Base-by-base conservation (phyloP, 495 filamentous ascomycete genomes). In the Penicillium atrosanguineum region DNA sequence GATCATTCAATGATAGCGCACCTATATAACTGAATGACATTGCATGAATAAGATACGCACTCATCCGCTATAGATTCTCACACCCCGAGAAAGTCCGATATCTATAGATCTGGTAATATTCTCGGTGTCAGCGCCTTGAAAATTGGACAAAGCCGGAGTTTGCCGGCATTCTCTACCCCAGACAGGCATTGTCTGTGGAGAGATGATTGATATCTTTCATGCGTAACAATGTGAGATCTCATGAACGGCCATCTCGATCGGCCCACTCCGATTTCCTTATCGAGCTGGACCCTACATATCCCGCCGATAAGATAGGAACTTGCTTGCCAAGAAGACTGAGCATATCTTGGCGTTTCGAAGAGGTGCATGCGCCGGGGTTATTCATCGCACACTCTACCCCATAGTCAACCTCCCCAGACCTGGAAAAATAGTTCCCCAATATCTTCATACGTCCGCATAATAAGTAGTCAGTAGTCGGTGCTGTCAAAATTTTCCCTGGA, bases 281-380 rank as follows among this genome's bases (percentile, higher is more conserved):
- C 58, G 11, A 37, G 7, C 14, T 46, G 48, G 31, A 48, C 55
- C 48, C 34, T 53, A 41, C 11, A 41, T 19, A 41, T 56, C 6
- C 14, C 5, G 23, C 16, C 28, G 51, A 59, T 61, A 58, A 61
- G 59, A 61, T 48, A 49, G 26, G 14, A 18, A 26, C 26, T 45
- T 29, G n/a, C 1, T 1, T 15, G 39, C 55, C 58, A 48, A 42
- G 50, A 54, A 29, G 39, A 18, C 41, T 20, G 46, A 46, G 44
- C 28, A 23, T 36, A 25, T 16, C 44, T 37, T 40, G 50, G 44
- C n/a, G 46, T 59, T 50, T 62, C 52, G 49, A 44, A 14, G 39
- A 14, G 29, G 38, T 28, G 21, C 50, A 15, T 41, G 26, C 14
- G 11, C 29, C 29, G 18, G 26, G 18, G 19, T 14, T 16, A 29